Evolutionary conservation across 2,329 filamentous ascomycete genomes (phyloP), one percentile per base, ranked within the genome.

Genomic region (Beauveria caledonica): DNA sequence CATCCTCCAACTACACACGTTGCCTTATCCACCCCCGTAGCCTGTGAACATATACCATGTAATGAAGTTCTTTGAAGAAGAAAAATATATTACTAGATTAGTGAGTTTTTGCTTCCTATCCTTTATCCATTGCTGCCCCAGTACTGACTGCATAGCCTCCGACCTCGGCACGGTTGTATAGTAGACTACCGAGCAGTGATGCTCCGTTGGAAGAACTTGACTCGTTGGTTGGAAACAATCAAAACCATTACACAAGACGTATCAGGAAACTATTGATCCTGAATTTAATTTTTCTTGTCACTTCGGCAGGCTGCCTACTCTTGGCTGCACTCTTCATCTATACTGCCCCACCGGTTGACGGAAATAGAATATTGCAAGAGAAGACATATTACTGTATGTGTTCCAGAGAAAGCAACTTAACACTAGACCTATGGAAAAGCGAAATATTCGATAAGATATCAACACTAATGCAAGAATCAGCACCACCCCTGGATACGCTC

Each of bases 381-480:
- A 54, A 54, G 17, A 54, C 51, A 54, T 54, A 44, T n/a, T 54
- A 54, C 23, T 54, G 51, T 54, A 19, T 4, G 51, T 54, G 29
- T 27, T 44, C 5, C 8, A 3, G 3, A 15, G 11, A 3, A 5
- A 39, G 1, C 7, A 2, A 13, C 27, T 13, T 5, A 21, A 11
- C 3, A 13, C 9, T 11, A 50, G 17, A 4, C 5, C 29, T 27
- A 7, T 27, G 25, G 25, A 27, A 27, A 27, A 27, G 8, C 3
- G 10, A 33, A 33, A 11, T 0, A 5, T 23, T 19, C 7, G 6
- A 5, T 11, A 25, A 23, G 5, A 25, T 9, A 17, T 1, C 6
- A 25, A 6, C 6, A 11, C 21, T 13, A 27, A 29, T 27, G 4
- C 10, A 6, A 27, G 17, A 19, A 8, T n/a, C 19, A 54, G 51